Evolutionary conservation across 2,329 filamentous ascomycete genomes (phyloP), one percentile per base, ranked within the genome.

Genomic region (Fusarium sp.): DNA sequence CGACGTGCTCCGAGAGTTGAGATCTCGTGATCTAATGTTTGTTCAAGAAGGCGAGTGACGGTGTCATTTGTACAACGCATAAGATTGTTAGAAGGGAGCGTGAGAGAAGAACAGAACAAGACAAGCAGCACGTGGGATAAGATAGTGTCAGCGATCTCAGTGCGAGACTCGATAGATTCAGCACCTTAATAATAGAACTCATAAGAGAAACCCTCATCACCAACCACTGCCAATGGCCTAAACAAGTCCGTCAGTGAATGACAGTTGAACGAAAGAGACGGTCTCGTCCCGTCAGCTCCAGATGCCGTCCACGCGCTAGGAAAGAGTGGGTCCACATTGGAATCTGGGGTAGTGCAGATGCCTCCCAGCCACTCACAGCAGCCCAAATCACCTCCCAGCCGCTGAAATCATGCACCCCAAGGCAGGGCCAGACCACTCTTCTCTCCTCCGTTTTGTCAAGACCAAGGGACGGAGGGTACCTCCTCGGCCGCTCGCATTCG

Each of bases 281-380:
- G 31, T 14, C 5, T 2, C 31, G 11, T 34, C 31, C 11, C 63
- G 27, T 54, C 47, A 31, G 47, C 47, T 54, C 38, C 62, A 65
- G 38, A 38, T 74, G 52, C 68, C 68, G 42, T 34, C 47, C 62
- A 47, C 34, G 56, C 20, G 37, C 20, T 37, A 63, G 35, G 27
- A 52, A 64, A 64, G 38, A 58, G 66, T 56, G 66, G 71, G 35
- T 18, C 68, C 18, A 13, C 18, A 9, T 1, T 52, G 24, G 57
- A 52, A 76, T 78, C 76, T 64, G 76, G 76, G 76, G 76, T 76
- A 78, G 57, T 14, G 38, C 57, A 65, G 18, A 11, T 34, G 22
- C 9, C 22, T 38, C 16, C 27, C 64, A 73, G 66, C 76, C 76
- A 78, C 67, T 78, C 73, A 78, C 47, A 72, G 56, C 18, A 24